These are phyloP conservation scores for Suillus brevipes DNA, from an alignment of 768 basidiomycete species.

Conservation along the genomic window DNA sequence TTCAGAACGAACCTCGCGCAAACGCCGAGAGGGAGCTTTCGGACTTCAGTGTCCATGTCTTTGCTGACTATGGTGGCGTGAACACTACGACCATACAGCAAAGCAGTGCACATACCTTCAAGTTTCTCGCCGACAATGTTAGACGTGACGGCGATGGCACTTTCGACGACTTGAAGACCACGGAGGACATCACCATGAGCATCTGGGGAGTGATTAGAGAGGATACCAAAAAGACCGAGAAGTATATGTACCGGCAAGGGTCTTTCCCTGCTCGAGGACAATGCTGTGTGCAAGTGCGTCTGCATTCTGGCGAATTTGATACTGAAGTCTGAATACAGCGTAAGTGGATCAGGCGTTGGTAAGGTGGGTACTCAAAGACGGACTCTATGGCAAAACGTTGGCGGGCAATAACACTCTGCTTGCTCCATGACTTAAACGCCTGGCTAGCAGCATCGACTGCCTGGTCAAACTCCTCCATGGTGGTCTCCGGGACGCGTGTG, in stretches of 20 bases:
- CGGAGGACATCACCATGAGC: conserved; percentile 94
- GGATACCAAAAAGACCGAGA: conserved; percentile 1
- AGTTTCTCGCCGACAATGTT: conserved; percentile 88
- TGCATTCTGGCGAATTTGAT: conserved; percentile 79
- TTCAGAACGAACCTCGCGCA: conserved; percentile 54
- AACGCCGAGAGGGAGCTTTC: conserved; percentile 84
- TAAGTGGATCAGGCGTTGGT: conserved; percentile 8
- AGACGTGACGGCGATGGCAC: conserved; percentile 77
- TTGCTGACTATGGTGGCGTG: conserved; percentile 62
- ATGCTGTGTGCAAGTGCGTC: conserved; percentile 88
- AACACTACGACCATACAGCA: conserved; percentile 11
- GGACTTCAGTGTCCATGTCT: conserved; percentile 94
- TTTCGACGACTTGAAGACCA: conserved; percentile 87
- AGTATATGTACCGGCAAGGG: conserved; percentile 62
- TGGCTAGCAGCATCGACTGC: conserved; percentile 82
- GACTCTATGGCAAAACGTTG: conserved; percentile 91
- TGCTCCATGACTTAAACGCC: conserved; percentile 89
- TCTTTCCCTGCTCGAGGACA: conserved; percentile 96
- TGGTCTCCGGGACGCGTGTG: conserved; percentile 88
- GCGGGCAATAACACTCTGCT: conserved; percentile 78
- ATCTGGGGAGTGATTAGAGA: conserved; percentile 46
- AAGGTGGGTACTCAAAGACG: conserved; percentile 28
- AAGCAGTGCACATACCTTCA: conserved; percentile 61
- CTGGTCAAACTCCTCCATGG: conserved; percentile 72
- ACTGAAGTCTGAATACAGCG: conserved; percentile 66